Base-by-base conservation (phyloP, 805 yeast species). In the Saccharomycopsis vini region DNA sequence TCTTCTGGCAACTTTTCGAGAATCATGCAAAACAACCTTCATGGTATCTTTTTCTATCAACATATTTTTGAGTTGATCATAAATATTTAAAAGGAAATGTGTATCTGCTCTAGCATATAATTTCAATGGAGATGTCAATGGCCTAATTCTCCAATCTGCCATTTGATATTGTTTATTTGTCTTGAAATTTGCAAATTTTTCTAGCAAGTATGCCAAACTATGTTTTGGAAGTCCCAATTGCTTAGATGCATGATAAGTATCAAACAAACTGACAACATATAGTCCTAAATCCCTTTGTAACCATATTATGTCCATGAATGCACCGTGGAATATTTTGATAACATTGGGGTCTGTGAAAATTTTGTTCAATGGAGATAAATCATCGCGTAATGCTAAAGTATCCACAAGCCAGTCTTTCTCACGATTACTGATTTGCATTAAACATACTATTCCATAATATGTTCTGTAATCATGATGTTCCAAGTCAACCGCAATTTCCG, bases 231-330 rank as follows among this genome's bases (percentile, higher is more conserved):
- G 72, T 0, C 84, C 84, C n/a, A 92, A 65, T 13, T 74, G 76
- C 49, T 75, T 77, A 0, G 95, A 77, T 0, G 98, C 98, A 63
- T 81, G 89, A 59, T 73, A 90, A 0, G 98, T 92, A 61, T 92
- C 99, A 60, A 92, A 90, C 23, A 92, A 62, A 36, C 89, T 73
- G 4, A 92, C 98, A 4, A 92, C 65, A 55, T 92, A 92, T 7
- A 92, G 61, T 0, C 99, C 99, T 44, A 92, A 69, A 57, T 92
- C 98, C 51, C 97, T 71, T 64, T 92, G 99, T 29, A 92, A 67
- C 99, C 99, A 92, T 36, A 87, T 79, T 3, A 92, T 83, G 67
- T 92, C 99, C 95, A 87, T 88, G 53, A 77, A 80, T 0, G 98
- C 95, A 49, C 99, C 99, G 60, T 92, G 99, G 52, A 92, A 77